Evolutionary conservation across 495 filamentous ascomycete species (phyloP).

Genomic region (Aspergillus bridgeri): DNA sequence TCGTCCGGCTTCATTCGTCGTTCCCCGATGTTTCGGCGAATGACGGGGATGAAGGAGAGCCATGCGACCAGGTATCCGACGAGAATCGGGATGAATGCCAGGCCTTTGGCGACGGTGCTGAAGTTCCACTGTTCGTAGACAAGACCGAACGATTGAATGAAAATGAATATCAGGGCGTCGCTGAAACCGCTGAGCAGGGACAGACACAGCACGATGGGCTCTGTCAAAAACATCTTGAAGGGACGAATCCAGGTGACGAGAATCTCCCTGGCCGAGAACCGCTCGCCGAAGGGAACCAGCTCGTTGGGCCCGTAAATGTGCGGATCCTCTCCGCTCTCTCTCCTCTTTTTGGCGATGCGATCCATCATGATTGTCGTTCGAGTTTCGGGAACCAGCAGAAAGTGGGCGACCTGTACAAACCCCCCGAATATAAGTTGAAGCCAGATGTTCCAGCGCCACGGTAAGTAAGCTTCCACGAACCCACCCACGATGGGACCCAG

Average conservation of each 20-base stretch:
- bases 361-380: conserved; percentile 60
- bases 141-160: conserved; percentile 57
- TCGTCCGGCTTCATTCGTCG: conserved; percentile 48
- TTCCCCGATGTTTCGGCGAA: conserved; percentile 47
- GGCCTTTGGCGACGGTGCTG: conserved; percentile 44
- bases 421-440: conserved; percentile 58
- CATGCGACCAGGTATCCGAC: conserved; percentile 61
- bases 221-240: conserved; percentile 59
- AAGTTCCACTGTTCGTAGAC: conserved; percentile 62
- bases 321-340: conserved; percentile 47
- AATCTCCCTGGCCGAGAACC: conserved; percentile 56
- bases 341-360: conserved; percentile 52
- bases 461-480: conserved; percentile 50
- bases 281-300: conserved; percentile 53
- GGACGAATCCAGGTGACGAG: conserved; percentile 55
- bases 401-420: conserved; percentile 51
- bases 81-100: conserved; percentile 56
- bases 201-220: conserved; percentile 58
- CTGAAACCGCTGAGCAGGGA: conserved; percentile 60
- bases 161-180: conserved; percentile 64
- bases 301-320: conserved; percentile 65
- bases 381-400: conserved; percentile 56
- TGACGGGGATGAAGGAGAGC: conserved; percentile 50
- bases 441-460: conserved; percentile 57
- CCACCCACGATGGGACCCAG: conserved; percentile 61